These are phyloP conservation scores for Coleophoma eucalyptorum DNA, from an alignment of 2,329 filamentous ascomycete species.

Conservation along the genomic window DNA sequence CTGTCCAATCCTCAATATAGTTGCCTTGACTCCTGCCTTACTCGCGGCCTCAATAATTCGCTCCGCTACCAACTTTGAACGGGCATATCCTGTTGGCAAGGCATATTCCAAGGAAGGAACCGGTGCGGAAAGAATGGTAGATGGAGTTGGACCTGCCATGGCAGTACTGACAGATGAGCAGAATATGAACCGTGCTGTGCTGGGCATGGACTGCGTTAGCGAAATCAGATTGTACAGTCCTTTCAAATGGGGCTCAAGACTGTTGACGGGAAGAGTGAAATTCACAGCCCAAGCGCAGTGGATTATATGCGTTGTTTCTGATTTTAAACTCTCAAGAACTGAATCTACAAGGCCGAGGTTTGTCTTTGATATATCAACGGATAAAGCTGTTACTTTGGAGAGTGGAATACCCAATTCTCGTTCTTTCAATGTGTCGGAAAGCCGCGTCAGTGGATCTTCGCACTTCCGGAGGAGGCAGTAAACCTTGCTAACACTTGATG, in stretches of 20 bases:
- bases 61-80: conserved; percentile 44
- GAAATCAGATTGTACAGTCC: conserved; percentile 39
- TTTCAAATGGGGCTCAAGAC: conserved; percentile 39
- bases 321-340: conserved; percentile 12
- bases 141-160: conserved; percentile 22
- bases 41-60: conserved; percentile 36
- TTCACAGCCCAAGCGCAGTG: conserved; percentile 53
- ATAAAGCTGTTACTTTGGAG: conserved; percentile 31
- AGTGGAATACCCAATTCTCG: conserved; percentile 28
- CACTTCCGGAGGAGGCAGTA: conserved; percentile 48
- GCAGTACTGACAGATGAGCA: conserved; percentile 33
- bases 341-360: conserved; percentile 32
- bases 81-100: conserved; percentile 46
- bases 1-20: conserved; percentile 45
- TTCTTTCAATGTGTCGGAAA: conserved; percentile 23
- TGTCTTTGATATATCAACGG: conserved; percentile 32
- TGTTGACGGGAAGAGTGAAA: conserved; percentile 47
- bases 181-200: conserved; percentile 29
- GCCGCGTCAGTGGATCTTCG: conserved; percentile 9
- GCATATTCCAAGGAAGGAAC: conserved; percentile 23
- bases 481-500: conserved; percentile 48
- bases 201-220: conserved; percentile 23
- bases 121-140: conserved; percentile 29
- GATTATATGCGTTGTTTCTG: conserved; percentile 38
- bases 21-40: conserved; percentile 24